Evolutionary conservation across 164 flowering plant genomes (phyloP).

Genomic region (Vitis labrusca): DNA sequence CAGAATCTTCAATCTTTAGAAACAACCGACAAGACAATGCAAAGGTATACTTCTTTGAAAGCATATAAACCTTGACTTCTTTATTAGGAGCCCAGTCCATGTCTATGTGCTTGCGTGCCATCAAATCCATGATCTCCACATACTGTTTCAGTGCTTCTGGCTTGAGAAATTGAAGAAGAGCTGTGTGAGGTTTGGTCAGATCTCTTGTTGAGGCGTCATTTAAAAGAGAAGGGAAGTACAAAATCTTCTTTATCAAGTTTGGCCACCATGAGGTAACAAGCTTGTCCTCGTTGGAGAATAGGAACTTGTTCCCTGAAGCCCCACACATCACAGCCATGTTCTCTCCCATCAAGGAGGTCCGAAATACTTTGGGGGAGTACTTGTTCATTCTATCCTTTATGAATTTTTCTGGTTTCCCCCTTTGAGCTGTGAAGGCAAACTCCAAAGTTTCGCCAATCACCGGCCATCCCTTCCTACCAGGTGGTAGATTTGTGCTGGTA

Average conservation of each 20-base stretch:
- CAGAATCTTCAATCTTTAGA: conserved; percentile 10
- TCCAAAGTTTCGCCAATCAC: too few species aligned
- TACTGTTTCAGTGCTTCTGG: conserved; percentile 9
- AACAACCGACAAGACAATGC: conserved; percentile 28
- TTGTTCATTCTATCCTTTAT: conserved; percentile 1
- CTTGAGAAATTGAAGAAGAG: conserved; percentile 3
- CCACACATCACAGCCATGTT: too few species aligned
- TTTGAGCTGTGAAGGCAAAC: too few species aligned
- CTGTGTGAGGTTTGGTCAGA: neutral
- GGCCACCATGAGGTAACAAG: conserved; percentile 8
- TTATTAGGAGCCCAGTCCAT: too few species aligned
- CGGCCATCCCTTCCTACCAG: conserved; percentile 8
- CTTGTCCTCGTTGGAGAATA: too few species aligned
- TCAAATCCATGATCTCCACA: conserved; percentile 11
- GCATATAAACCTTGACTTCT: neutral
- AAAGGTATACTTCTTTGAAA: conserved; percentile 20
- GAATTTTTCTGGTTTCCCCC: conserved; percentile 2
- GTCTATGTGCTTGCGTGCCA: neutral
- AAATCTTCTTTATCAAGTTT: neutral
- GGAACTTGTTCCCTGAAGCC: too few species aligned
- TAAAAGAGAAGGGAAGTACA: neutral
- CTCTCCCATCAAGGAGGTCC: neutral
- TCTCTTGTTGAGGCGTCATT: neutral
- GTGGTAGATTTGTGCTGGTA: conserved; percentile 1
- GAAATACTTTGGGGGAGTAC: conserved; percentile 4